Evolutionary conservation across 176 grass and related monocot genomes (phyloP).

Genomic region (Otatea glauca): DNA sequence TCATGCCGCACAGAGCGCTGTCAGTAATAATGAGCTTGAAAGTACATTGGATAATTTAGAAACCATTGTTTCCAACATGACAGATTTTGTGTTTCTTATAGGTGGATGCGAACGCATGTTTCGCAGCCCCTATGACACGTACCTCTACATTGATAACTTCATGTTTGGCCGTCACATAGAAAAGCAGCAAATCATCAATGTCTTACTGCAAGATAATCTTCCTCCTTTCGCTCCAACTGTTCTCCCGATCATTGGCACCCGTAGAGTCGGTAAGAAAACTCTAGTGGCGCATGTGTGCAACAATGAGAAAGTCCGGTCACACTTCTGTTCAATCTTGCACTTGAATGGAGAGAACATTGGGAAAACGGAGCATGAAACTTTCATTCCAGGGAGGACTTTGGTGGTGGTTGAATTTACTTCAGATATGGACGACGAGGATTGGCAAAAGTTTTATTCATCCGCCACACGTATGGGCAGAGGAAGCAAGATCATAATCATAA

Average conservation of each 20-base stretch:
- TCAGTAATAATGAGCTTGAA: not conserved
- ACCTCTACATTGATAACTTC: conserved; percentile 15
- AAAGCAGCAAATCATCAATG: not conserved
- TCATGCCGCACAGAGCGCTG: not conserved
- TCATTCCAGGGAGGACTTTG: not conserved
- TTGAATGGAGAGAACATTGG: not conserved
- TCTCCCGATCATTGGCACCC: not conserved
- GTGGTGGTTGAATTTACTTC: conserved; percentile 27
- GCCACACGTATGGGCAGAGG: not conserved
- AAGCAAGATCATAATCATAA: conserved; percentile 47
- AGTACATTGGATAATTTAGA: not conserved
- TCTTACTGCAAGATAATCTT: conserved; percentile 21
- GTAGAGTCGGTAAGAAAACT: not conserved
- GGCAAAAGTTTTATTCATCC: conserved; percentile 22
- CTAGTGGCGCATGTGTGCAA: not conserved
- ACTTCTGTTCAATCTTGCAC: not conserved
- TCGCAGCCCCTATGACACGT: conserved; percentile 9
- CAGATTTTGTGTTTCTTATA: conserved; percentile 3
- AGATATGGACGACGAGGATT: conserved; percentile 17
- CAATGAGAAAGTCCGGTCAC: not conserved
- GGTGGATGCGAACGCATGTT: conserved; percentile 9
- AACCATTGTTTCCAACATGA: not conserved
- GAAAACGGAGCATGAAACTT: not conserved
- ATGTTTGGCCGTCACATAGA: conserved; percentile 21
- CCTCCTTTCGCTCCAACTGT: not conserved